phyloP scores from a whole-genome alignment of 805 yeast species.

The Yueomyces sinensis region DNA sequence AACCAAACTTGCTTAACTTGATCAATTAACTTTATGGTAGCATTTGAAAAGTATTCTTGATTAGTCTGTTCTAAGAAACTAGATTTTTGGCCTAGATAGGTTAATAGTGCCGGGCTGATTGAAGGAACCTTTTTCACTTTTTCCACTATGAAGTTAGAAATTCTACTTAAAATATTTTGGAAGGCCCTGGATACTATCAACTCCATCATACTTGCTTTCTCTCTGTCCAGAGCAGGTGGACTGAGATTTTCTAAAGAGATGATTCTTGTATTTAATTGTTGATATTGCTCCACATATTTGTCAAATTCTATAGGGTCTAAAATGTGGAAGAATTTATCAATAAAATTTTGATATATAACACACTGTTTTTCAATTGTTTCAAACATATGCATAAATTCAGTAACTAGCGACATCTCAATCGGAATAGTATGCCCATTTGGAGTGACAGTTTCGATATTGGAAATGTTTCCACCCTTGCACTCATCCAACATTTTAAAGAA shows the following conservation, averaged over 20 bases:
- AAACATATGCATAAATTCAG: background rate
- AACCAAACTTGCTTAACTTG: constrained; percentile 46
- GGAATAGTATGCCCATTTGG: background rate
- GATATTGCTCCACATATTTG: constrained; percentile 26
- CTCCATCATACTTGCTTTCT: constrained; percentile 29
- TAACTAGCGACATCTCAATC: background rate
- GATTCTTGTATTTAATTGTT: constrained; percentile 10
- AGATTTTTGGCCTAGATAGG: constrained; percentile 28
- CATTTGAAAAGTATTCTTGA: constrained; percentile 49
- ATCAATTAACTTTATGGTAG: constrained; percentile 37
- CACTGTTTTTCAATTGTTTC: constrained; percentile 15
- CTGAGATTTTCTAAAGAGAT: constrained; percentile 22
- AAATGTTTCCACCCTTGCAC: background rate
- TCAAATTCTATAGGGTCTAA: constrained; percentile 32
- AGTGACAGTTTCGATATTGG: too few relatives aligned
- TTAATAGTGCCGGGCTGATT: constrained; percentile 29
- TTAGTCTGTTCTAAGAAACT: constrained; percentile 29
- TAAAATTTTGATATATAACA: constrained; percentile 35
- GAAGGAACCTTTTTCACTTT: constrained; percentile 14
- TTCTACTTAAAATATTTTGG: constrained; percentile 17
- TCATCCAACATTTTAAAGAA: background rate
- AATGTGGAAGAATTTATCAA: constrained; percentile 32
- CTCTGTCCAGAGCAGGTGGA: constrained; percentile 33
- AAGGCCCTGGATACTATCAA: constrained; percentile 35
- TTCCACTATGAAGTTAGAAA: constrained; percentile 1